Base-by-base conservation (phyloP, 352 stramenopile species). In the Phytophthora brassicae region DNA sequence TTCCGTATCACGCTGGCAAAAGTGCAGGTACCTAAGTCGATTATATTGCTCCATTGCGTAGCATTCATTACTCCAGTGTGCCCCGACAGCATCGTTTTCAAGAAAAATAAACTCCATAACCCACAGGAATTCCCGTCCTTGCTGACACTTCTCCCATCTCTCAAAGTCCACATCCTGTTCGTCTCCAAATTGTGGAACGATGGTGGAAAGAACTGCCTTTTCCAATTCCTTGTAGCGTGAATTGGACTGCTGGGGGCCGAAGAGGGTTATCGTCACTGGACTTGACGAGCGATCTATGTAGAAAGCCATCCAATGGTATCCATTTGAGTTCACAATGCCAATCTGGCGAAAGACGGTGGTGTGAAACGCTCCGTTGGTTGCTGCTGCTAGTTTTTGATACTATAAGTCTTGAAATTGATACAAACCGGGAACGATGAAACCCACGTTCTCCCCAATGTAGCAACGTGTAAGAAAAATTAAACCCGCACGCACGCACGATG, bases 281-380 rank as follows among this genome's bases (percentile, higher is more conserved):
- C 7, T 13, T 3, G n/a, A 29, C 0, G 41, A 56, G 5, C 43
- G 5, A 2, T 56, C 41, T 17, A 60, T 22, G 26, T 19, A 33
- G 41, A 66, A 60, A 2, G 33, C 49, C n/a, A 56, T 28, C 58
- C 49, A 60, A 20, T 66, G 31, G 14, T 33, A 41, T 3, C 49
- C 43, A 1, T 20, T 31, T 0, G 14, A 0, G 20, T 66, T 66
- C 2, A 66, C 29, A 0, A 56, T 26, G 3, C 41, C 58, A 29
- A 60, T 41, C 14, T 56, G 22, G 0, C 24, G 42, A 17, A 35
- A 3, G 0, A 56, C 9, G n/a, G 2, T 44, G 0, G 24, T 3
- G 16, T 56, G 49, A 29, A 60, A 55, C 0, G 58, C 58, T 23
- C 43, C 47, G 4, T 59, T 22, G 0, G 9, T 56, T 0, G 36